Evolutionary conservation across 1,284 basidiomycete genomes (phyloP).

Genomic region (Wolfiporia cocos): DNA sequence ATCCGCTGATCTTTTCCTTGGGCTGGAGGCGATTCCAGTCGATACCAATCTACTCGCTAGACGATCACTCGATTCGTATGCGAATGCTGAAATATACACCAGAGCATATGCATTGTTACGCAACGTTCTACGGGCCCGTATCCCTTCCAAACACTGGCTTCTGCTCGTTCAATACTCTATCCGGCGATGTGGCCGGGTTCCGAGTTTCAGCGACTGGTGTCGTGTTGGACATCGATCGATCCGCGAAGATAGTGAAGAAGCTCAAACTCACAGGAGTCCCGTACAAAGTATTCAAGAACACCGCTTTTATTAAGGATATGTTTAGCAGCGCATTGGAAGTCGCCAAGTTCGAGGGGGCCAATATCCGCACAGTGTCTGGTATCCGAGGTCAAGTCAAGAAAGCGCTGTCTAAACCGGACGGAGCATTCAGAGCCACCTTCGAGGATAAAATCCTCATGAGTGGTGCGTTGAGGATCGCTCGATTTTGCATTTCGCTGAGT

Average conservation of each 20-base stretch:
- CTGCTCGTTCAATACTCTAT: slow-evolving; percentile 92
- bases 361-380: slow-evolving; percentile 92
- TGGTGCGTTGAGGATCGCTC: slow-evolving; percentile 57
- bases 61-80: slow-evolving; percentile 97
- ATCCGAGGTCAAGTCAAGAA: slow-evolving; percentile 98
- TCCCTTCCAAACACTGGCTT: slow-evolving; percentile 94
- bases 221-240: slow-evolving; percentile 88
- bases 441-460: slow-evolving; percentile 98
- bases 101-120: slow-evolving; percentile 99
- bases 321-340: slow-evolving; percentile 91
- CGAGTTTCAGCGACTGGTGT: slow-evolving; percentile 92
- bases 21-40: slow-evolving; percentile 98
- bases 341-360: slow-evolving; percentile 97
- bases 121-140: slow-evolving; percentile 93
- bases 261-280: slow-evolving; percentile 94
- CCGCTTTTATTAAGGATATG: slow-evolving; percentile 98
- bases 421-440: slow-evolving; percentile 93
- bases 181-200: slow-evolving; percentile 68
- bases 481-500: too few relatives aligned
- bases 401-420: slow-evolving; percentile 89
- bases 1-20: slow-evolving; percentile 92
- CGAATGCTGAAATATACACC: slow-evolving; percentile 99
- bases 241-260: slow-evolving; percentile 97
- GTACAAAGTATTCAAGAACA: slow-evolving; percentile 99
- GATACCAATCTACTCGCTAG: slow-evolving; percentile 92